Conservation (phyloP, 2,329 filamentous ascomycete genomes). For the Talaromyces sp. region DNA sequence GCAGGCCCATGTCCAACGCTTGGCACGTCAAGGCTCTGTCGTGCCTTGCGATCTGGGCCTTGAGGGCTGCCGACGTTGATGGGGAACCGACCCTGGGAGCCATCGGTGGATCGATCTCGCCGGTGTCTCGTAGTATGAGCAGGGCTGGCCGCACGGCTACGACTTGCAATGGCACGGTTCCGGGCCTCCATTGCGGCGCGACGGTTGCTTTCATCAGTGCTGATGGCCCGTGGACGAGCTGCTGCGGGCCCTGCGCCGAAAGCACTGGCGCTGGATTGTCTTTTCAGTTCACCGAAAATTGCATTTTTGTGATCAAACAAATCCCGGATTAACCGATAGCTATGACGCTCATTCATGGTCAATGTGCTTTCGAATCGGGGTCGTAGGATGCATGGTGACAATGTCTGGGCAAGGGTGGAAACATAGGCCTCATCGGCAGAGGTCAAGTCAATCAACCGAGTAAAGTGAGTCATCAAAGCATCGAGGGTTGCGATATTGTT, state of each 20-base stretch:
- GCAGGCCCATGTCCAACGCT: constrained; percentile 41
- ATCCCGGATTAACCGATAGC: constrained; percentile 83
- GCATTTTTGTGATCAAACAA: constrained; percentile 89
- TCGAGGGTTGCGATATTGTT: constrained; percentile 99
- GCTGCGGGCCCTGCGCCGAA: constrained; percentile 47
- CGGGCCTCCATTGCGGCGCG: constrained; percentile 92
- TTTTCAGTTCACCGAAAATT: constrained; percentile 94
- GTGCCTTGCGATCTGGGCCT: constrained; percentile 45
- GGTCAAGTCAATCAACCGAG: constrained; percentile 89
- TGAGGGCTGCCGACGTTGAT: constrained; percentile 64
- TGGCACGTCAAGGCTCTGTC: constrained; percentile 77
- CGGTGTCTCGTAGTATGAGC: constrained; percentile 53
- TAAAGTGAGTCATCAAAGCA: constrained; percentile 97
- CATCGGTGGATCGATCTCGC: constrained; percentile 69
- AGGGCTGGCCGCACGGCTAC: constrained; percentile 71
- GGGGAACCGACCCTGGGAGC: constrained; percentile 73
- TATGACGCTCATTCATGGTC: constrained; percentile 92
- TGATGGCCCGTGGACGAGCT: constrained; percentile 75
- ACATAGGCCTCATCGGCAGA: constrained; percentile 90
- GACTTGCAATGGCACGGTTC: constrained; percentile 67
- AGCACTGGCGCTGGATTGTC: constrained; percentile 43
- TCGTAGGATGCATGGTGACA: constrained; percentile 82
- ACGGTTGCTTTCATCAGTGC: constrained; percentile 91
- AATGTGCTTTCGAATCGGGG: constrained; percentile 82
- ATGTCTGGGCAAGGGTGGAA: constrained; percentile 62